These are phyloP conservation scores for Pyricularia grisea DNA, from an alignment of 2,329 filamentous ascomycete species.

Conservation along the genomic window DNA sequence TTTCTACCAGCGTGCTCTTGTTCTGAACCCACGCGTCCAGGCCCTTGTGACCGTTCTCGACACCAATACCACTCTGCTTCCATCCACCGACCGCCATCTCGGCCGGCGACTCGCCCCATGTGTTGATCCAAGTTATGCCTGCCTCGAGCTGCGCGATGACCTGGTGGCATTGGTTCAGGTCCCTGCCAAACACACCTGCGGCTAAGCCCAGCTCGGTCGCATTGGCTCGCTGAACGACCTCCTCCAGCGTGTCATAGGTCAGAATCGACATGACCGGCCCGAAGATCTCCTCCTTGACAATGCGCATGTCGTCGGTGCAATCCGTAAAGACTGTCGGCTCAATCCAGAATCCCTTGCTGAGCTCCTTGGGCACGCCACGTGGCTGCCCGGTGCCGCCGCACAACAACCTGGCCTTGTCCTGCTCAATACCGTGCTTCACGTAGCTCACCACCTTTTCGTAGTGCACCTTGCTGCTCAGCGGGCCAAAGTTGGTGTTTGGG, in stretches of 20 bases:
- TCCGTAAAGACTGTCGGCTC: constrained; percentile 77
- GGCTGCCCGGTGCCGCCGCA: constrained; percentile 59
- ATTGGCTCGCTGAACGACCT: constrained; percentile 66
- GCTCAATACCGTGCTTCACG: constrained; percentile 64
- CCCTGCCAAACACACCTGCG: constrained; percentile 71
- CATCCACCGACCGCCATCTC: constrained; percentile 91
- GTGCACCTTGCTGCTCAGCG: constrained; percentile 66
- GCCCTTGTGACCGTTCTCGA: constrained; percentile 76
- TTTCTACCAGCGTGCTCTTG: constrained; percentile 82
- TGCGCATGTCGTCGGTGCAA: constrained; percentile 74
- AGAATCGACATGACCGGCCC: constrained; percentile 80
- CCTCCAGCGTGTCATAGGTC: constrained; percentile 59
- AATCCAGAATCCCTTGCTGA: constrained; percentile 69
- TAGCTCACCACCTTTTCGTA: constrained; percentile 70
- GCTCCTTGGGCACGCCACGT: constrained; percentile 34
- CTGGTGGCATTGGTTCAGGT: constrained; percentile 64
- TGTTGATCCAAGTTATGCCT: constrained; percentile 88
- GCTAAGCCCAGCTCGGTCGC: constrained; percentile 69
- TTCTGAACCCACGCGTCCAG: constrained; percentile 77
- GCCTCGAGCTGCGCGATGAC: constrained; percentile 65
- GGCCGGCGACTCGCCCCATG: constrained; percentile 84
- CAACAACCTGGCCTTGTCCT: constrained; percentile 65
- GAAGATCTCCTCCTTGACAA: constrained; percentile 78
- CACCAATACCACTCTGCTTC: constrained; percentile 82
- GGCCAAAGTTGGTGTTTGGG: constrained; percentile 69